Evolutionary conservation across 23 red algal genomes (phyloP).

Genomic region (Gracilaria gracilis): DNA sequence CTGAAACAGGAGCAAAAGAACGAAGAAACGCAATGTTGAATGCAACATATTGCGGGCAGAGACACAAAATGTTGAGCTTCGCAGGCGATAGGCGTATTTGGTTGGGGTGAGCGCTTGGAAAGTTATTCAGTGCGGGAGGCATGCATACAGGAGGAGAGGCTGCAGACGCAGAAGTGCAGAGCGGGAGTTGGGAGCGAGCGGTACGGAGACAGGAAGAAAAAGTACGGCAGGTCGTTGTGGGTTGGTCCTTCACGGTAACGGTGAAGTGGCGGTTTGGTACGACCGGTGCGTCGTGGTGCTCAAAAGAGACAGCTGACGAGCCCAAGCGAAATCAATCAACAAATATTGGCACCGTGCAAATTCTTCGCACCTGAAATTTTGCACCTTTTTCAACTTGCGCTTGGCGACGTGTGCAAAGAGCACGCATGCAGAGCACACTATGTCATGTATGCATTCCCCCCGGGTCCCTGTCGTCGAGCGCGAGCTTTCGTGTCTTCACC

Average conservation of each 20-base stretch:
- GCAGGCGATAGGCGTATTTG: neutral
- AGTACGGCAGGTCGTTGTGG: neutral
- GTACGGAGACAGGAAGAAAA: neutral
- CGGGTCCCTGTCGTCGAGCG: no score
- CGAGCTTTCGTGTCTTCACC: no score
- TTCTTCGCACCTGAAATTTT: neutral
- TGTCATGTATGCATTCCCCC: no score
- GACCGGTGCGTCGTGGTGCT: neutral
- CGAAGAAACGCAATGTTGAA: neutral
- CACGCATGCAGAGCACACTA: no score
- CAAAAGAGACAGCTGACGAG: constrained; percentile 5
- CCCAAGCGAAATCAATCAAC: constrained; percentile 13
- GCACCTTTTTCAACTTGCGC: no score
- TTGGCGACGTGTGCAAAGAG: no score
- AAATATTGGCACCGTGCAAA: neutral
- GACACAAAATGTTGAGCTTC: neutral
- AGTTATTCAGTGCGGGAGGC: neutral
- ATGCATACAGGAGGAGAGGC: neutral
- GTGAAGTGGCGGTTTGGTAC: no score
- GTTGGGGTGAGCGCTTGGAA: neutral
- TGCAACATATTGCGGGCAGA: neutral
- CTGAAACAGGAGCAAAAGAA: neutral
- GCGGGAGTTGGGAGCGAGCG: neutral
- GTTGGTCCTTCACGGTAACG: neutral
- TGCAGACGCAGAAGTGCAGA: no score